These are phyloP conservation scores for Acanthamoeba castellanii DNA, from an alignment of 208 protist genomes.

Conservation along the genomic window DNA sequence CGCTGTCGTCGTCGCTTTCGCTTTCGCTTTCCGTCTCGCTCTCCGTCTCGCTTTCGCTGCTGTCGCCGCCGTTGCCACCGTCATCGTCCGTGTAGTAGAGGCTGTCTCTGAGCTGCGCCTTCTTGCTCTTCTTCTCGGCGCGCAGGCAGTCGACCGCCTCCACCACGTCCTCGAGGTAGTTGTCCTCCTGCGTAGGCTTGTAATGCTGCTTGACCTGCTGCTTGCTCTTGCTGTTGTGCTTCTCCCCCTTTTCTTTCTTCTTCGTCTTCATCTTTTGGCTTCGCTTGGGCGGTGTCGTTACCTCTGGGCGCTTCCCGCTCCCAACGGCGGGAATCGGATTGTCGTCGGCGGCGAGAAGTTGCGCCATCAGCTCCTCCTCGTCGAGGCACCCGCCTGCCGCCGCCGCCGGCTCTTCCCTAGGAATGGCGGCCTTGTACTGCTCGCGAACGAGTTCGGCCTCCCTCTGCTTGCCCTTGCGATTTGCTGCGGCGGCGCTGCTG, in stretches of 20 bases:
- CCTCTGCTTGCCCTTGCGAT: background rate
- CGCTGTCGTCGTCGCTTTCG: background rate
- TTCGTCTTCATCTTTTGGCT: background rate
- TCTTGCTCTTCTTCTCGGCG: slow-evolving; percentile 65
- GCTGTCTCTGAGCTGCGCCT: slow-evolving; percentile 40
- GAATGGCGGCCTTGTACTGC: background rate
- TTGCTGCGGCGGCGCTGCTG: background rate
- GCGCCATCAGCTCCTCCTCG: slow-evolving; percentile 1
- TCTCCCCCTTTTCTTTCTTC: background rate
- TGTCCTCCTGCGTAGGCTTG: background rate
- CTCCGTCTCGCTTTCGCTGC: background rate
- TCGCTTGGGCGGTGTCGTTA: background rate
- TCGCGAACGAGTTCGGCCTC: background rate
- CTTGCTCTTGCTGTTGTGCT: background rate
- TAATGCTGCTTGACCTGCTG: background rate
- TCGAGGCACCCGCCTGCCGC: background rate
- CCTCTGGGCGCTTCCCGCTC: background rate
- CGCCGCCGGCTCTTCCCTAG: background rate
- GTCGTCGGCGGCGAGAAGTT: background rate
- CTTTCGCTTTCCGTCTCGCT: background rate
- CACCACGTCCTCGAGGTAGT: slow-evolving; percentile 45
- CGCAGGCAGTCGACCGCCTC: slow-evolving; percentile 20
- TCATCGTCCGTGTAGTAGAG: slow-evolving; percentile 48
- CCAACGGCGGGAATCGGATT: too few relatives aligned
- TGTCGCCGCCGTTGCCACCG: background rate